Evolutionary conservation across 75 land plant species (phyloP), one percentile per base, ranked within the genome.

Genomic region (Larix kaempferi): DNA sequence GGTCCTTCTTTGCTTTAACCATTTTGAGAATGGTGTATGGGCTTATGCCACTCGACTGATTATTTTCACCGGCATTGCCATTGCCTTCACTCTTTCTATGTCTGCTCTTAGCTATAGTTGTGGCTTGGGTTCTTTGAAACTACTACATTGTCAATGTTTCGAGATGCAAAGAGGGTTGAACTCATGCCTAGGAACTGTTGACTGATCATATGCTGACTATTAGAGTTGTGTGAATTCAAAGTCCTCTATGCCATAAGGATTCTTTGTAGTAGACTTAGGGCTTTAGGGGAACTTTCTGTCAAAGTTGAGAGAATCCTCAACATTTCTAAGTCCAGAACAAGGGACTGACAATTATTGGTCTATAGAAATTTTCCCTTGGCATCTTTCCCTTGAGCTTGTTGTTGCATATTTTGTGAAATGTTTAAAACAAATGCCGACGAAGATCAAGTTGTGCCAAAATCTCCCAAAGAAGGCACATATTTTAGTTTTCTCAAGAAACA

Each of bases 111-210:
- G n/a, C n/a, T n/a, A n/a, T n/a, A n/a, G n/a, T n/a, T n/a, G n/a
- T n/a, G n/a, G n/a, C n/a, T n/a, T n/a, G n/a, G n/a, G n/a, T n/a
- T n/a, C n/a, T n/a, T n/a, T n/a, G 57, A 59, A 73, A 58, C 62
- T n/a, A 57, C 52, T 59, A 74, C 83, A 57, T 80, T 81, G 77
- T 78, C 81, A 54, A 65, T 85, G 23, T 35, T 58, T 63, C 75
- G 78, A 55, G 44, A 37, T 29, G 35, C 17, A 63, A 17, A 1
- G 27, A 29, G 27, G 67, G 27, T 29, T 64, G 7, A 19, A 29
- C 33, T 29, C 29, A 64, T 64, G 67, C 10, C 16, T 37, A 14
- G 37, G 16, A 64, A 64, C 27, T 64, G 27, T 35, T 29, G 67
- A 64, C 33, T 64, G 5, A 35, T 29, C 16, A 19, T 15, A 3